These are phyloP conservation scores for Periconia sp. DNA, from an alignment of 2,329 filamentous ascomycete genomes.

Conservation along the genomic window DNA sequence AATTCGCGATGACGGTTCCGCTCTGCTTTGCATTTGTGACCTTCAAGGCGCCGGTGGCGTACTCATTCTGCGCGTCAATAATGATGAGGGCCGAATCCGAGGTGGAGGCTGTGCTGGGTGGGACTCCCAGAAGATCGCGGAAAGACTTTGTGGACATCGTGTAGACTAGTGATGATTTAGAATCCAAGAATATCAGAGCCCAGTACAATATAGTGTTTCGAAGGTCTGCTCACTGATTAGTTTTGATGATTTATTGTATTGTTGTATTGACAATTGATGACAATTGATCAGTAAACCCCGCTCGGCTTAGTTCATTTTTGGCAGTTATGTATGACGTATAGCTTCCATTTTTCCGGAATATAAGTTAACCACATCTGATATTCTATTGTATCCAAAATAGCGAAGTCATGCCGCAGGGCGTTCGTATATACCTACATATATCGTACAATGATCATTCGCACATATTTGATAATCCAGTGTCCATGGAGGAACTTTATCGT, in stretches of 20 bases:
- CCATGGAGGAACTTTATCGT: too few species aligned
- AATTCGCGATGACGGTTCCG: slow-evolving; percentile 57
- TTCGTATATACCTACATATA: too few species aligned
- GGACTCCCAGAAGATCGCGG: slow-evolving; percentile 57
- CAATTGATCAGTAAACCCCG: too few species aligned
- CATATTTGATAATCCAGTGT: too few species aligned
- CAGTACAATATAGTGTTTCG: neutral
- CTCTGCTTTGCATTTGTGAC: slow-evolving; percentile 57
- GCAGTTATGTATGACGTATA: too few species aligned
- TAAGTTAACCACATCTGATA: too few species aligned
- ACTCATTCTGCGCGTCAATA: slow-evolving; percentile 73
- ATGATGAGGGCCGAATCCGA: slow-evolving; percentile 65
- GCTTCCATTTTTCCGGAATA: too few species aligned
- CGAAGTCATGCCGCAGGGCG: too few species aligned
- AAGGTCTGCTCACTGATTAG: neutral
- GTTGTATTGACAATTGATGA: too few species aligned
- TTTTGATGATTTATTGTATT: neutral
- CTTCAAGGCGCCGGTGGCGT: slow-evolving; percentile 59
- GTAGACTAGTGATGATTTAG: neutral
- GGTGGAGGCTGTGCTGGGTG: slow-evolving; percentile 58
- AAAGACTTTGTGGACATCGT: slow-evolving; percentile 39
- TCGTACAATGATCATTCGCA: too few species aligned
- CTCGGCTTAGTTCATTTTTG: too few species aligned
- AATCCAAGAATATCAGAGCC: neutral
- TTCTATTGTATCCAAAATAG: too few species aligned